Conservation (phyloP, 768 basidiomycete species). For the Pseudohyphozyma bogoriensis region DNA sequence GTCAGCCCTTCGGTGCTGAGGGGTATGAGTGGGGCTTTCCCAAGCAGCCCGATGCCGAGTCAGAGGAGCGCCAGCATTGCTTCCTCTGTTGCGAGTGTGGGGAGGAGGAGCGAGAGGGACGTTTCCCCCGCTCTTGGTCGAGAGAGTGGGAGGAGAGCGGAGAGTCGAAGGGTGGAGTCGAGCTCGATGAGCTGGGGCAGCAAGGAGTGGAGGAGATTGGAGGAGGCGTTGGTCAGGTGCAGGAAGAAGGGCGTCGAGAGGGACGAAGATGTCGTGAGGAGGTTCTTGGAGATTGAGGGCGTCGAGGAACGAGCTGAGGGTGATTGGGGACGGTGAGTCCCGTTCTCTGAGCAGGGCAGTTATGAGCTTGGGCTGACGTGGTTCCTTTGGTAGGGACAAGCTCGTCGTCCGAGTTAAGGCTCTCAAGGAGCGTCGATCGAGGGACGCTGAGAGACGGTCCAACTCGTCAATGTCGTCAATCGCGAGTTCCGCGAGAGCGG, state of each 20-base stretch:
- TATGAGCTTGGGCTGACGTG: not conserved
- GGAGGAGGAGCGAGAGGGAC: constrained; percentile 38
- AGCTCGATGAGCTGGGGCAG: not conserved
- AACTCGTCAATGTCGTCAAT: not conserved
- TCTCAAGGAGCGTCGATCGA: constrained; percentile 47
- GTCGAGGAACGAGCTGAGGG: constrained; percentile 41
- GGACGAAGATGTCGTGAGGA: constrained; percentile 48
- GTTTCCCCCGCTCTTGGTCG: too few relatives aligned
- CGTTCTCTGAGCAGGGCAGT: not conserved
- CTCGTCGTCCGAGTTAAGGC: constrained; percentile 49
- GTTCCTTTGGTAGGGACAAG: constrained; percentile 43
- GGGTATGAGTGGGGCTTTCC: constrained; percentile 15
- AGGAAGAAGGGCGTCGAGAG: constrained; percentile 28
- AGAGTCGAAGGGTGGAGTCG: not conserved
- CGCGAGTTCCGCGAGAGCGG: not conserved
- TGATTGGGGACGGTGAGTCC: constrained; percentile 52
- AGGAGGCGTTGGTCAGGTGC: constrained; percentile 57
- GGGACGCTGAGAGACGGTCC: constrained; percentile 1
- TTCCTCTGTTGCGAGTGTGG: not conserved
- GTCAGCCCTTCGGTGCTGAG: constrained; percentile 35
- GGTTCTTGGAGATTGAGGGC: constrained; percentile 44
- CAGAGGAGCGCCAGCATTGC: not conserved
- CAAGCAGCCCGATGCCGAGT: too few relatives aligned
- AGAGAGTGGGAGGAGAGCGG: not conserved
- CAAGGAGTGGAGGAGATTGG: constrained; percentile 64